Evolutionary conservation across 2,329 filamentous ascomycete genomes (phyloP).

Genomic region (Calonectria fujianensis): DNA sequence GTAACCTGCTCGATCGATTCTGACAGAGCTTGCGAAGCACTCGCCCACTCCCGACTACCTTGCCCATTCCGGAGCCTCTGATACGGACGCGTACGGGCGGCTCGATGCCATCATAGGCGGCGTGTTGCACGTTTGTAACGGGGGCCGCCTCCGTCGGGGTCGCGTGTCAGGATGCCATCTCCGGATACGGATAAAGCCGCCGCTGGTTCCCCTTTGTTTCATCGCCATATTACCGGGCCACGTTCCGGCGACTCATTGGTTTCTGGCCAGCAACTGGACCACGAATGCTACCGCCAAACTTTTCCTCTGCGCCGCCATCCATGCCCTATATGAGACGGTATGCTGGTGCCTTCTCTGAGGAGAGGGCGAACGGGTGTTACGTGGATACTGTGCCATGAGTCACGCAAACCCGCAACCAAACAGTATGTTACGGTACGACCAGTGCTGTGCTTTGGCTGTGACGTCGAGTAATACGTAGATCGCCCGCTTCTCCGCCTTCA

Average conservation of each 20-base stretch:
- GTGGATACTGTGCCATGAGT: constrained; percentile 32
- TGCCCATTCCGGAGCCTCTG: constrained; percentile 15
- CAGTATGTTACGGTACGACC: constrained; percentile 25
- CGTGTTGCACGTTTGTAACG: constrained; percentile 34
- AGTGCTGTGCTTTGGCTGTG: neutral
- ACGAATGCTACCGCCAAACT: constrained; percentile 23
- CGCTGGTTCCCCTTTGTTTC: constrained; percentile 32
- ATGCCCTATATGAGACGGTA: constrained; percentile 36
- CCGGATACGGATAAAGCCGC: constrained; percentile 36
- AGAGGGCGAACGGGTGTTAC: constrained; percentile 11
- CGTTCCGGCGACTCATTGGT: constrained; percentile 36
- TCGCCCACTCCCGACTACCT: constrained; percentile 9
- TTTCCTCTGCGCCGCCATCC: constrained; percentile 13
- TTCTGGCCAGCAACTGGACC: constrained; percentile 1
- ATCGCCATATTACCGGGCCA: constrained; percentile 34
- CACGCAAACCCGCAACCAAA: constrained; percentile 13
- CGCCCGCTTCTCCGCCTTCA: neutral
- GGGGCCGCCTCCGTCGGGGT: constrained; percentile 28
- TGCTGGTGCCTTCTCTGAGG: neutral
- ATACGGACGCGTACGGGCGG: constrained; percentile 24
- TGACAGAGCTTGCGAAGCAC: constrained; percentile 25
- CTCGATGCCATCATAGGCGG: constrained; percentile 6
- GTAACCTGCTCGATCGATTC: constrained; percentile 1
- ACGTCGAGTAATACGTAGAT: constrained; percentile 1
- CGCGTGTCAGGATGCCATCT: constrained; percentile 32